These are phyloP conservation scores for Exophiala viscosa DNA, from an alignment of 2,329 filamentous ascomycete species.

Conservation along the genomic window DNA sequence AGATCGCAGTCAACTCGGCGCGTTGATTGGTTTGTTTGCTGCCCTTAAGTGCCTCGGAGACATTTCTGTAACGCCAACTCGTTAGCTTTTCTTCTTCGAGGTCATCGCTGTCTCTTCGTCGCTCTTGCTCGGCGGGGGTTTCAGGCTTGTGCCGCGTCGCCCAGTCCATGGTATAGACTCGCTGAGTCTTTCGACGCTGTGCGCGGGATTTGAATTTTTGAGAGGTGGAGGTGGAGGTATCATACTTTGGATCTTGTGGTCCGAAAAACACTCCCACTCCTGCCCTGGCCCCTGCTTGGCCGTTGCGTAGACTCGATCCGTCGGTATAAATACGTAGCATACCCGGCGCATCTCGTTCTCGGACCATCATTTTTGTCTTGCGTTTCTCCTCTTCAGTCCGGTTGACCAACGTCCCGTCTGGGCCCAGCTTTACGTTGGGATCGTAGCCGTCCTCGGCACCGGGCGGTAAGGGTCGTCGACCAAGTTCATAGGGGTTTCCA, in stretches of 20 bases:
- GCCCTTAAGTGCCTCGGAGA: constrained; percentile 73
- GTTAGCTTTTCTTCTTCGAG: constrained; percentile 22
- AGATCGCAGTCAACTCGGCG: constrained; percentile 86
- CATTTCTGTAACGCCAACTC: constrained; percentile 50
- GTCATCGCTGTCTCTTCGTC: constrained; percentile 4
- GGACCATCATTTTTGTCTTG: constrained; percentile 43
- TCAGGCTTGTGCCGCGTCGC: constrained; percentile 10
- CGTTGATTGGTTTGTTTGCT: constrained; percentile 86
- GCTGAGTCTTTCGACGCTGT: constrained; percentile 10
- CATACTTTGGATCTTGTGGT: constrained; percentile 53
- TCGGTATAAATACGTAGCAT: constrained; percentile 62
- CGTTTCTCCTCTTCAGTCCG: constrained; percentile 52
- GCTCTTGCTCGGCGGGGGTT: constrained; percentile 1
- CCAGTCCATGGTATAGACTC: constrained; percentile 28
- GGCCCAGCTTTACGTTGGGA: constrained; percentile 53
- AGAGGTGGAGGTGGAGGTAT: too few species aligned
- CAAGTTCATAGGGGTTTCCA: constrained; percentile 47
- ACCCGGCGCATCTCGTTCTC: constrained; percentile 42
- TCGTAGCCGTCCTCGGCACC: constrained; percentile 62
- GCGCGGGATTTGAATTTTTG: constrained; percentile 12
- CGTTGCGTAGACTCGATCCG: constrained; percentile 59
- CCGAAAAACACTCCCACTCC: constrained; percentile 65
- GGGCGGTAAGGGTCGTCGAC: constrained; percentile 53
- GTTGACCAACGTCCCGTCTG: constrained; percentile 53
- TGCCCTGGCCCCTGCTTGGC: constrained; percentile 49